These are phyloP conservation scores for Hymenoscyphus linearis DNA, from an alignment of 2,329 filamentous ascomycete species.

Conservation along the genomic window DNA sequence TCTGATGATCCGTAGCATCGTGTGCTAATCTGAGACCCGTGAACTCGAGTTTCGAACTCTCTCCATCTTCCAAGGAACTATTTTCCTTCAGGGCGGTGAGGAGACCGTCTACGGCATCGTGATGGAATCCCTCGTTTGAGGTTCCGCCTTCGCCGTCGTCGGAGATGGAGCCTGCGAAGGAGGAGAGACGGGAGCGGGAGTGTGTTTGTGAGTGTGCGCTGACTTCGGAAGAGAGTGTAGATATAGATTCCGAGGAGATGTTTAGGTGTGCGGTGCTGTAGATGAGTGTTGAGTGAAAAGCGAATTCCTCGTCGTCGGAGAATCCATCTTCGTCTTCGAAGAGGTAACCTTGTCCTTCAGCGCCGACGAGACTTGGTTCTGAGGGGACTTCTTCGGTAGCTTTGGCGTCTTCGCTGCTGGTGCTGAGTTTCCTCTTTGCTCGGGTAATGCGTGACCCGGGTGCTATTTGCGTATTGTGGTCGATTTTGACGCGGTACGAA, in stretches of 20 bases:
- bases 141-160: constrained; percentile 48
- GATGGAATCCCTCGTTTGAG: constrained; percentile 65
- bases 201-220: constrained; percentile 35
- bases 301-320: constrained; percentile 52
- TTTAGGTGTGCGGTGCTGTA: constrained; percentile 33
- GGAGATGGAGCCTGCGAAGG: constrained; percentile 69
- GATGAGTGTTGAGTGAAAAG: constrained; percentile 47
- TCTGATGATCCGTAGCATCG: constrained; percentile 83
- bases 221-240: constrained; percentile 54
- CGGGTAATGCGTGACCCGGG: constrained; percentile 36
- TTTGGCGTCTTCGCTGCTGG: constrained; percentile 29
- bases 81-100: constrained; percentile 75
- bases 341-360: constrained; percentile 55
- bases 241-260: constrained; percentile 52
- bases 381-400: constrained; percentile 32
- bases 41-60: constrained; percentile 71
- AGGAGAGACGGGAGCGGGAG: constrained; percentile 56
- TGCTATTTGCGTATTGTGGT: constrained; percentile 49
- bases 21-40: constrained; percentile 87
- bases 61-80: constrained; percentile 66
- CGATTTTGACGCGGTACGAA: constrained; percentile 70
- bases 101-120: constrained; percentile 81
- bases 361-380: constrained; percentile 51
- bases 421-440: constrained; percentile 33
- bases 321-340: constrained; percentile 56